phyloP scores from a whole-genome alignment of 305 asterid species.

The Fraxinus dipetala region DNA sequence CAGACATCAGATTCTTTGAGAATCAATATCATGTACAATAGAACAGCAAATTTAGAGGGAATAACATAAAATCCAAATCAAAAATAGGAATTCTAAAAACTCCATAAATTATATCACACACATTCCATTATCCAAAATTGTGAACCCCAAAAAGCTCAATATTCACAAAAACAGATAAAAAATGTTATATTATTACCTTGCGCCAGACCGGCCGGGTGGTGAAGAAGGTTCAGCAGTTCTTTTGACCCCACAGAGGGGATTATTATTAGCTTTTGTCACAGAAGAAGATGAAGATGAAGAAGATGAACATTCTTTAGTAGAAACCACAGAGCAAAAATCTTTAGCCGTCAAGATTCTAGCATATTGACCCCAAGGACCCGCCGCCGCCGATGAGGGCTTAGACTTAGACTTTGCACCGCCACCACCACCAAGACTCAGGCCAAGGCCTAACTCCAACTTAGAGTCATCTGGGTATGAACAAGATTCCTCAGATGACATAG shows the following conservation, averaged over 20 bases:
- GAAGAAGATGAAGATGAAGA: slow-evolving; percentile 56
- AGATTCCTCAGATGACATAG: slow-evolving; percentile 61
- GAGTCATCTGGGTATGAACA: slow-evolving; percentile 57
- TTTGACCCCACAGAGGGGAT: slow-evolving; percentile 57
- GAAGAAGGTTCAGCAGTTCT: slow-evolving; percentile 71
- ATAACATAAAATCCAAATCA: background rate
- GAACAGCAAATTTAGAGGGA: slow-evolving; percentile 13
- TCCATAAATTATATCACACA: background rate
- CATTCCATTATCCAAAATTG: background rate
- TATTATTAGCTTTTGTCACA: slow-evolving; percentile 33
- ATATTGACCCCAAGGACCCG: slow-evolving; percentile 42
- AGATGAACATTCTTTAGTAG: slow-evolving; percentile 24
- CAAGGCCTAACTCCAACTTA: slow-evolving; percentile 75
- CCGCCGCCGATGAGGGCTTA: slow-evolving; percentile 13
- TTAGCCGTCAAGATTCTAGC: slow-evolving; percentile 55
- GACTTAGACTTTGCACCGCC: slow-evolving; percentile 31
- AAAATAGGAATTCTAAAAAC: background rate
- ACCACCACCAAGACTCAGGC: slow-evolving; percentile 54
- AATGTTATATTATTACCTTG: slow-evolving; percentile 37
- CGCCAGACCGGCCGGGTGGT: slow-evolving; percentile 59
- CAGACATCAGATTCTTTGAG: slow-evolving; percentile 23
- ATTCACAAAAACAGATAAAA: background rate
- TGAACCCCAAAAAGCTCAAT: background rate
- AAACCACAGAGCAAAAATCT: slow-evolving; percentile 42
- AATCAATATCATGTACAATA: slow-evolving; percentile 13